Base-by-base conservation (phyloP, 2,329 filamentous ascomycete genomes). In the Fusarium acutatum region DNA sequence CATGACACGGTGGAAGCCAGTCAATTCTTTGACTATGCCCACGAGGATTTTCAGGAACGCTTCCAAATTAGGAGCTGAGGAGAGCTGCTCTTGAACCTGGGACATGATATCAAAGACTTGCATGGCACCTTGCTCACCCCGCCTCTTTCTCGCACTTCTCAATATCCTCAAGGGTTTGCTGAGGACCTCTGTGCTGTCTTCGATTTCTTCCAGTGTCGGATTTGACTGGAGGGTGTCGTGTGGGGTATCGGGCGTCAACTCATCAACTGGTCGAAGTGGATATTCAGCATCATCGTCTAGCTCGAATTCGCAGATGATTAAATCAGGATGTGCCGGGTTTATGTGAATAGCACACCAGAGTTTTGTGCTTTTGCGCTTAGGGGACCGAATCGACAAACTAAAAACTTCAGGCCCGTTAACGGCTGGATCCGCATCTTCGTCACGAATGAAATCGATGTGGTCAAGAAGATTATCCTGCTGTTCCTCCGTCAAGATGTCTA, bases 101-200 rank as follows among this genome's bases (percentile, higher is more conserved):
- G 93, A 94, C 89, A 97, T 93, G 72, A 97, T 95, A 81, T 94
- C 95, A 81, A 97, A 97, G 3, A 96, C 93, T 76, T 97, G 93
- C 91, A 96, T 96, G 0, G 93, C 93, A 10, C 92, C 92, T 50
- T 94, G 93, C 78, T 96, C 93, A 11, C 93, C 93, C 74, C 90
- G 90, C 56, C 92, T 87, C 77, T 93, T 94, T 15, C 94, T 88
- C 0, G 94, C 93, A 78, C 91, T 94, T 40, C 93, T 86, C 30
- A 96, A 80, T 4, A 96, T 89, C 41, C 94, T 87, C n/a, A 97
- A 83, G 9, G 94, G 94, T 73, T 91, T 93, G 81, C 93, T 96
- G 54, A 88, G 84, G 34, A 92, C 91, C 63, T 93, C 88, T 0
- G 94, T 97, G 78, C 93, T 96, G 69, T 94, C 92, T 14, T 89